Base-by-base conservation (phyloP, 179 eudicot genomes). In the Beta lomatogona region DNA sequence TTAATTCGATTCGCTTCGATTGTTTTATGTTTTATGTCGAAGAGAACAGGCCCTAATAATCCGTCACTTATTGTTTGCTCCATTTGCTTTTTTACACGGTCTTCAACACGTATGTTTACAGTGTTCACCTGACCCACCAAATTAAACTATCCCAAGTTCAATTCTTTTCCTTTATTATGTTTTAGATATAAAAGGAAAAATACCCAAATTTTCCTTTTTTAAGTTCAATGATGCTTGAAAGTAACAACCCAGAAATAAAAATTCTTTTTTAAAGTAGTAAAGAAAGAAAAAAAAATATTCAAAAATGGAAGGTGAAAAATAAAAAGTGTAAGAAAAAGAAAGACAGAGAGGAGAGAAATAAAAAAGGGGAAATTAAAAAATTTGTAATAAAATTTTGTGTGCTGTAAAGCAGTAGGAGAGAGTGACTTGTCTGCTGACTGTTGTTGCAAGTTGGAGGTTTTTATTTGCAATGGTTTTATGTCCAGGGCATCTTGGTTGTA, bases 361-460 rank as follows among this genome's bases (percentile, higher is more conserved):
- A 25, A 25, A 25, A 25, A 25, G 28, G 28, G 28, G 28, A 25
- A 25, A 25, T 44, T 46, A 50, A 31, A 2, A 18, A 46, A 5
- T 18, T 21, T 11, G 36, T 0, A 15, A 19, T 12, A 25, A 4
- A 75, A 48, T 50, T 64, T 71, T 45, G 79, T 83, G 88, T 88
- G 89, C 83, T 86, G 90, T 83, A 88, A 88, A 89, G 90, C 88
- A 76, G 87, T 87, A 81, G 46, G 31, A 67, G 80, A 50, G 71
- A 46, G 66, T 54, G 80, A 82, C 78, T 85, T 88, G 92, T 88
- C 89, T 75, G 90, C 55, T 81, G 28, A 25, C 28, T 25, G 28
- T 25, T 25, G 82, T 77, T 86, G 89, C 84, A 82, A 85, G 69
- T 88, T 88, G 89, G 78, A 79, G 73, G 58, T 69, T 58, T 82